A percentile compares a stretch with the other conserved stretches of the same genome.
These are phyloP conservation scores for Hirsutella thompsonii DNA, from an alignment of 2,329 filamentous ascomycete species.

Conservation along the genomic window DNA sequence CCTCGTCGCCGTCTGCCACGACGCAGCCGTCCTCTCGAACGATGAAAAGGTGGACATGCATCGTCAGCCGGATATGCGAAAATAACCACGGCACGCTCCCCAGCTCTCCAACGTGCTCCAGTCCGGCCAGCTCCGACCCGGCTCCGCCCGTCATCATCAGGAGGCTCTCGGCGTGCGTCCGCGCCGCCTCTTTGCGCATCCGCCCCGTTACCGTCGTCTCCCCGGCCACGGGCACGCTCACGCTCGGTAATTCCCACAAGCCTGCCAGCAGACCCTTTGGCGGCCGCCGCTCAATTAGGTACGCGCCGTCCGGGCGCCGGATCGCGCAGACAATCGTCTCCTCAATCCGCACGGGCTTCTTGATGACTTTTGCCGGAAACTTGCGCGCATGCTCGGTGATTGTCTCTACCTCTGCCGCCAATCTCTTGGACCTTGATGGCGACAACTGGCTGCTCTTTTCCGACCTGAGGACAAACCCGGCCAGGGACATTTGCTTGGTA, in stretches of 20 bases:
- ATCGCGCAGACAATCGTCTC: slow-evolving; percentile 41
- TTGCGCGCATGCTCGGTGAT: slow-evolving; percentile 32
- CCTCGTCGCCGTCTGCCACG: slow-evolving; percentile 3
- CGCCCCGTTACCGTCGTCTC: slow-evolving; percentile 10
- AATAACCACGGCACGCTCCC: slow-evolving; percentile 44
- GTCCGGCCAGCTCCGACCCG: background rate
- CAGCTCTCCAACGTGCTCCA: slow-evolving; percentile 27
- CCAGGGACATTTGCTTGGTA: background rate
- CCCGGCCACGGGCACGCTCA: slow-evolving; percentile 14
- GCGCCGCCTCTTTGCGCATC: slow-evolving; percentile 23
- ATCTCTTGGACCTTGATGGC: background rate
- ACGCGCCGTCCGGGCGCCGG: slow-evolving; percentile 27
- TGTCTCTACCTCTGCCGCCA: slow-evolving; percentile 7
- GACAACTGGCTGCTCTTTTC: background rate
- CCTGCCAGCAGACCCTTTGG: slow-evolving; percentile 41
- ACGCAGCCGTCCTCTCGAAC: slow-evolving; percentile 10
- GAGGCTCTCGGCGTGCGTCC: slow-evolving; percentile 18
- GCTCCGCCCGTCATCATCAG: slow-evolving; percentile 6
- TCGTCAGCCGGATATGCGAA: slow-evolving; percentile 41
- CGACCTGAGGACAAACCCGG: background rate
- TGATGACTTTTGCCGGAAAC: slow-evolving; percentile 37
- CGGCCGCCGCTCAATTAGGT: slow-evolving; percentile 36
- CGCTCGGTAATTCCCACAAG: slow-evolving; percentile 43
- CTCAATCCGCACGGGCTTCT: slow-evolving; percentile 38
- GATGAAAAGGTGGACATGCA: slow-evolving; percentile 42